phyloP scores from a whole-genome alignment of 352 stramenopile species.

The Lagenidium sp. region DNA sequence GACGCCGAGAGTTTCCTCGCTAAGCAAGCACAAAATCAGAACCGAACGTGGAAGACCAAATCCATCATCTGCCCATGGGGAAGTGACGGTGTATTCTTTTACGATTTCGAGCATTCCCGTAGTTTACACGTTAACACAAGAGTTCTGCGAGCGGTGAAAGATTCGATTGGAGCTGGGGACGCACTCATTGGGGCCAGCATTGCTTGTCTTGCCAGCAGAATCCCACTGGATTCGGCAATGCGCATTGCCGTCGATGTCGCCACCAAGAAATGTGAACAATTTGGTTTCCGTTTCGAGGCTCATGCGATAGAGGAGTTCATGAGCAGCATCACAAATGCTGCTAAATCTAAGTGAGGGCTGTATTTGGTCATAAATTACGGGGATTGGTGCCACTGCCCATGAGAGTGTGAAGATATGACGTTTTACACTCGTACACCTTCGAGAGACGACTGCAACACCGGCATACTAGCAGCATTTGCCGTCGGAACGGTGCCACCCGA shows the following conservation, averaged over 20 bases:
- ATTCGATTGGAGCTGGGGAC: constrained; percentile 69
- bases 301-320: constrained; percentile 16
- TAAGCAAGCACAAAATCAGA: constrained; percentile 3
- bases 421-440: too few relatives aligned
- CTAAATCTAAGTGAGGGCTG: too few relatives aligned
- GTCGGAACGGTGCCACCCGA: too few relatives aligned
- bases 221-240: constrained; percentile 24
- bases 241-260: constrained; percentile 39
- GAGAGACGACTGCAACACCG: too few relatives aligned
- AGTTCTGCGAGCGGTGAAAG: constrained; percentile 26
- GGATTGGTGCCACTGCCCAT: too few relatives aligned
- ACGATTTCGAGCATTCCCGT: constrained; percentile 16
- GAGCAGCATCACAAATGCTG: too few relatives aligned
- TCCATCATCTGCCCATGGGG: constrained; percentile 70
- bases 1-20: constrained; percentile 35
- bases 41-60: too few relatives aligned
- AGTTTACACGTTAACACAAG: constrained; percentile 31
- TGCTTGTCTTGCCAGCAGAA: constrained; percentile 23
- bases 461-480: too few relatives aligned
- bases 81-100: constrained; percentile 43
- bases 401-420: too few relatives aligned
- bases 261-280: constrained; percentile 45
- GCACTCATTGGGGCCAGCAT: constrained; percentile 61
- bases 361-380: too few relatives aligned
- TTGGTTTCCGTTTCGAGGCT: constrained; percentile 23